Evolutionary conservation across 257 asterid genomes (phyloP).

Genomic region (Euphrasia confusa): DNA sequence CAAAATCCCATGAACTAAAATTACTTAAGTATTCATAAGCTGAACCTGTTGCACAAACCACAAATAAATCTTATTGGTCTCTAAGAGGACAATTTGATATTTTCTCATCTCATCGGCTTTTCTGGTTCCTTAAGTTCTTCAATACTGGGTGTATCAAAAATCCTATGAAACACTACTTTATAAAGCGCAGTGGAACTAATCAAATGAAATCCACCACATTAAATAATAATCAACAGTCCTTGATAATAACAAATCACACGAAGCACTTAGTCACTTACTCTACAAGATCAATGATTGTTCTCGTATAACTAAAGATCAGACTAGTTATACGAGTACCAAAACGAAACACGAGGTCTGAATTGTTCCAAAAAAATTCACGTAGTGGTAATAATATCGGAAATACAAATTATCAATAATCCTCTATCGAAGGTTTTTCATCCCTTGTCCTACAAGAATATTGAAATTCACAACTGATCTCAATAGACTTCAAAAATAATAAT

Average conservation of each 20-base stretch:
- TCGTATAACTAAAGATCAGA: not conserved
- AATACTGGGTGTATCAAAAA: not conserved
- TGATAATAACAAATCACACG: conserved; percentile 10
- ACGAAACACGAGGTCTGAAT: not conserved
- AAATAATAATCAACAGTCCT: conserved; percentile 5
- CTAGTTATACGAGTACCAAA: not conserved
- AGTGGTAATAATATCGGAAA: not conserved
- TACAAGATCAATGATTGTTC: not conserved
- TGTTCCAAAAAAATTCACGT: not conserved
- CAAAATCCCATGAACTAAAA: too few species aligned
- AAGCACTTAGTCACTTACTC: not conserved
- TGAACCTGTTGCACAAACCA: not conserved
- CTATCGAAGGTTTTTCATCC: conserved; percentile 2
- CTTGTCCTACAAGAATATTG: not conserved
- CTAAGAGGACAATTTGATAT: not conserved
- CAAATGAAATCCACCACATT: conserved; percentile 7
- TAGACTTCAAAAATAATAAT: too few species aligned
- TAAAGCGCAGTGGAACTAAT: conserved; percentile 1
- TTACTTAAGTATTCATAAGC: too few species aligned
- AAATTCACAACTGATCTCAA: not conserved
- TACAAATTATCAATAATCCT: not conserved
- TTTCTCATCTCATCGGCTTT: not conserved
- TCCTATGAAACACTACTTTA: not conserved
- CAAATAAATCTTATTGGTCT: not conserved
- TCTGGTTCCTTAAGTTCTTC: too few species aligned